Evolutionary conservation across 1,284 basidiomycete genomes (phyloP).

Genomic region (Ceratobasidium sp.): DNA sequence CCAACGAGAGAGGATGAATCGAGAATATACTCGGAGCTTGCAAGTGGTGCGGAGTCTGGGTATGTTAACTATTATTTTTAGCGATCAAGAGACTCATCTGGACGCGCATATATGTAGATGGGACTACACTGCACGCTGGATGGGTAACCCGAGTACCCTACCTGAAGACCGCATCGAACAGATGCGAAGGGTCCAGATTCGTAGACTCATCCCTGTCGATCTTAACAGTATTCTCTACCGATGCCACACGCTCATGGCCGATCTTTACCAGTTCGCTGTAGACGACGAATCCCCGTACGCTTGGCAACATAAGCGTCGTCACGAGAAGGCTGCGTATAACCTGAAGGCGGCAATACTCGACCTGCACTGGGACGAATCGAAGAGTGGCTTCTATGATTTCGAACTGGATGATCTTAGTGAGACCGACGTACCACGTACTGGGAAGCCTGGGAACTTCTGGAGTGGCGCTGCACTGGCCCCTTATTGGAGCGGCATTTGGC

Average conservation of each 20-base stretch:
- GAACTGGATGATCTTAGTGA: conserved; percentile 58
- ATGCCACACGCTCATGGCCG: conserved; percentile 72
- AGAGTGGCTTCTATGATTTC: conserved; percentile 91
- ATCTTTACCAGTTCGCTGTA: conserved; percentile 67
- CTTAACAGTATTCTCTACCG: conserved; percentile 88
- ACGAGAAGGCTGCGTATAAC: conserved; percentile 63
- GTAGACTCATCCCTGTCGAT: conserved; percentile 78
- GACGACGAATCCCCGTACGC: conserved; percentile 57
- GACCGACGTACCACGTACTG: conserved; percentile 60
- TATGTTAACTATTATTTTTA: background rate
- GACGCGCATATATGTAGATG: too few species aligned
- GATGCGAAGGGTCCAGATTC: conserved; percentile 55
- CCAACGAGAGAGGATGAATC: too few species aligned
- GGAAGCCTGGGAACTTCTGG: conserved; percentile 62
- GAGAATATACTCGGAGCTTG: conserved; percentile 28
- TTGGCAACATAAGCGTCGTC: conserved; percentile 48
- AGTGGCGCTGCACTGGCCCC: conserved; percentile 86
- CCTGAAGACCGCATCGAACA: background rate
- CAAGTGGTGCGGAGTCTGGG: conserved; percentile 22
- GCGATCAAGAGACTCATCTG: too few species aligned
- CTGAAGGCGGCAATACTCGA: conserved; percentile 83
- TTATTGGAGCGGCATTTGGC: conserved; percentile 88
- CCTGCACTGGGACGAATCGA: conserved; percentile 84
- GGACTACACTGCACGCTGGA: conserved; percentile 27
- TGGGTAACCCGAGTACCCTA: background rate